phyloP scores from a whole-genome alignment of 176 grass and related monocot genomes.

The Olyra latifolia region DNA sequence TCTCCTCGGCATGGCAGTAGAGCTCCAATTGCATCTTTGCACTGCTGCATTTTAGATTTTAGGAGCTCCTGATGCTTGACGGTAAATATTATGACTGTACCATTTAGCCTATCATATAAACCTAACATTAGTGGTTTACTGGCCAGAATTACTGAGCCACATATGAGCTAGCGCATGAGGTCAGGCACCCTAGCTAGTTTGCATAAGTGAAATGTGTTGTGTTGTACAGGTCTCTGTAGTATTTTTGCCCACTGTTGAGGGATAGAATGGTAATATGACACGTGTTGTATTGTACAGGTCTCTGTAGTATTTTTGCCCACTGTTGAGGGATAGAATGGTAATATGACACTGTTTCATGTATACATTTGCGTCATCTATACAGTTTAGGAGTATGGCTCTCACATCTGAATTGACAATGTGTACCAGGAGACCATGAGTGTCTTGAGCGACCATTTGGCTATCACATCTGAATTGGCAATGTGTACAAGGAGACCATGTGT shows the following conservation, averaged over 20 bases:
- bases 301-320: not conserved
- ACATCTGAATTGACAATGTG: not conserved
- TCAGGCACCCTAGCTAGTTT: not conserved
- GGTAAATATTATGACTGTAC: not conserved
- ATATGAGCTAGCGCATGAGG: not conserved
- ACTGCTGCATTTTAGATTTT: constrained; percentile 37
- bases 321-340: not conserved
- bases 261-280: not conserved
- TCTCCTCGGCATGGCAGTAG: constrained; percentile 65
- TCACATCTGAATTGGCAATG: not conserved
- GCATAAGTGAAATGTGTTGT: not conserved
- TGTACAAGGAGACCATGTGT: not conserved
- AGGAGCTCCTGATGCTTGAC: constrained; percentile 8
- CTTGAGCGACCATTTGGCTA: not conserved
- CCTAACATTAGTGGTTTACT: constrained; percentile 18
- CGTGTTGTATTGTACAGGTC: not conserved
- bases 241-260: not conserved
- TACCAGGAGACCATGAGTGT: not conserved
- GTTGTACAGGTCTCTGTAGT: not conserved
- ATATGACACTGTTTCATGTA: constrained; percentile 6
- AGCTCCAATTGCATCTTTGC: not conserved
- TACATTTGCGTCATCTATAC: not conserved
- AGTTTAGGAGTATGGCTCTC: not conserved
- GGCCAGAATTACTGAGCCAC: not conserved
- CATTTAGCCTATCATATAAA: constrained; percentile 5